These are phyloP conservation scores for Scutellaria minor DNA, from an alignment of 257 asterid species.

Conservation along the genomic window DNA sequence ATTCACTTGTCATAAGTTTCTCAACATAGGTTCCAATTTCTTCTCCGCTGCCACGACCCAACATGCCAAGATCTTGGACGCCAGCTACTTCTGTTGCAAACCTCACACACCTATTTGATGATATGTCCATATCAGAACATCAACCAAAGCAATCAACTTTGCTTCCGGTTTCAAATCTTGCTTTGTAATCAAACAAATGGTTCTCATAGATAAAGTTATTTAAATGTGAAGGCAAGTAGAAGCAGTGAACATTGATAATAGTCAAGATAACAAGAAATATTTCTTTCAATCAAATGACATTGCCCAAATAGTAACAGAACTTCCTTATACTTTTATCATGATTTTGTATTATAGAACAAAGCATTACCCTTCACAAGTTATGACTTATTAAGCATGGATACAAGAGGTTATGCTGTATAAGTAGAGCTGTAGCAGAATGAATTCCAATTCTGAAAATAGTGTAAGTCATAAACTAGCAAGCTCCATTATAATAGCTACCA, in stretches of 20 bases:
- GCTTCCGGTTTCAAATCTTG: conserved; percentile 13
- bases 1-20: conserved; percentile 95
- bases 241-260: background rate
- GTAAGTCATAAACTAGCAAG: conserved; percentile 5
- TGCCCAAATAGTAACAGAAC: background rate
- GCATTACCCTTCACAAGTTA: background rate
- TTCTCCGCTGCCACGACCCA: conserved; percentile 99
- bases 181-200: conserved; percentile 8
- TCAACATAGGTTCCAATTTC: conserved; percentile 99
- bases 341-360: background rate
- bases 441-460: background rate
- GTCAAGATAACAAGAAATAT: background rate
- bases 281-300: background rate
- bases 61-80: conserved; percentile 94
- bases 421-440: conserved; percentile 7
- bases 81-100: conserved; percentile 97
- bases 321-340: background rate
- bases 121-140: conserved; percentile 36
- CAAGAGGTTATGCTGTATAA: background rate
- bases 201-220: conserved; percentile 7
- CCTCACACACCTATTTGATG: conserved; percentile 84
- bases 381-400: background rate
- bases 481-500: conserved; percentile 14
- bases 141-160: conserved; percentile 21
- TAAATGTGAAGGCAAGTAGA: conserved; percentile 6